Evolutionary conservation across 2,329 filamentous ascomycete genomes (phyloP).

Genomic region (Cordyceps farinosa): DNA sequence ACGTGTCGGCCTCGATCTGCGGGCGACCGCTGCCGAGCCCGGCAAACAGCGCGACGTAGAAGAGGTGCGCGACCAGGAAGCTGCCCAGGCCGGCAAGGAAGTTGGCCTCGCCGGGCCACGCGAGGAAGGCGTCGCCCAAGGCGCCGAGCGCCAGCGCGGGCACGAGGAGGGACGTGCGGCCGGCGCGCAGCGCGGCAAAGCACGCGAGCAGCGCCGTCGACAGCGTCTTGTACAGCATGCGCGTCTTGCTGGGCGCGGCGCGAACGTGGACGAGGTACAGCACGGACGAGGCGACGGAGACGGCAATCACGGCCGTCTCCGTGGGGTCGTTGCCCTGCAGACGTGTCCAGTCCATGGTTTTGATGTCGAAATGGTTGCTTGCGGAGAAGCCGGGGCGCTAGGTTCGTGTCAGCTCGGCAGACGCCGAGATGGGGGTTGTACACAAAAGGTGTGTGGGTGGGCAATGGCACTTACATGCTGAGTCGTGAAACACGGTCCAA

Average conservation of each 20-base stretch:
- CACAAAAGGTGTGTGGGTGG: neutral
- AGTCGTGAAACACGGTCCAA: neutral
- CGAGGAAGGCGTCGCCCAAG: conserved; percentile 35
- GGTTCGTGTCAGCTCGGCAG: neutral
- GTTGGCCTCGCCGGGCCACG: conserved; percentile 30
- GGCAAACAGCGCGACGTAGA: conserved; percentile 32
- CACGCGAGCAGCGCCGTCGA: conserved; percentile 31
- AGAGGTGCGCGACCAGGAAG: conserved; percentile 33
- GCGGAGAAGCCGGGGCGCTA: neutral
- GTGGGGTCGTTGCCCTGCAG: neutral
- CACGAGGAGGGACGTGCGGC: conserved; percentile 23
- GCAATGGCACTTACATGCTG: neutral
- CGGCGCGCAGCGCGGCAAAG: conserved; percentile 19
- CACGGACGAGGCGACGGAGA: conserved; percentile 19
- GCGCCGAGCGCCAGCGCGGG: conserved; percentile 31
- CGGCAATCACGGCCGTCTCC: conserved; percentile 16
- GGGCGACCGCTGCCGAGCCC: conserved; percentile 15
- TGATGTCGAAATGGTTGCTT: neutral
- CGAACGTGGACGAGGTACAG: conserved; percentile 23
- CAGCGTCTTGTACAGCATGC: conserved; percentile 30
- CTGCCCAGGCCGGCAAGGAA: conserved; percentile 33
- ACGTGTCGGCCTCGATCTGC: conserved; percentile 17
- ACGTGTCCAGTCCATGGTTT: neutral
- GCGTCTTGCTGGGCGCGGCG: conserved; percentile 25
- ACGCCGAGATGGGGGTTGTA: neutral